Conservation (phyloP, 257 asterid species). For the Solanum ossicruentum region DNA sequence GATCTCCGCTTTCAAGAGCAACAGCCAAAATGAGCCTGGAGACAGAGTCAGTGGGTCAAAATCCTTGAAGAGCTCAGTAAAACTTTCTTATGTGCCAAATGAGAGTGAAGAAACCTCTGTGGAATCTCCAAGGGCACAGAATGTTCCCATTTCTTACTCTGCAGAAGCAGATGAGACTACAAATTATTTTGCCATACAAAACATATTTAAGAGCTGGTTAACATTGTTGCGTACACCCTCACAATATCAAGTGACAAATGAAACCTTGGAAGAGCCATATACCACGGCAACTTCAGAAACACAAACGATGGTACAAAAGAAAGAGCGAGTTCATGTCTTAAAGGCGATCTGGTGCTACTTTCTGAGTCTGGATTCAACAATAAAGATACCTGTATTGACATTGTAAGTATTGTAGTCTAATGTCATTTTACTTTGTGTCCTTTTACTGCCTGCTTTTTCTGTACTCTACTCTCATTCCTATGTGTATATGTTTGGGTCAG, state of each 20-base stretch:
- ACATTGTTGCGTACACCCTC: conserved; percentile 42
- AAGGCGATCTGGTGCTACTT: conserved; percentile 49
- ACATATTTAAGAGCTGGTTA: conserved; percentile 68
- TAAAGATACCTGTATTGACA: conserved; percentile 57
- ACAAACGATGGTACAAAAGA: conserved; percentile 18
- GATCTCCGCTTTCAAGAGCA: conserved; percentile 73
- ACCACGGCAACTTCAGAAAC: conserved; percentile 26
- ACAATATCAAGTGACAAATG: conserved; percentile 21
- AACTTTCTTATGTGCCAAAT: conserved; percentile 55
- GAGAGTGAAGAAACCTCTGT: conserved; percentile 46
- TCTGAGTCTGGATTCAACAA: conserved; percentile 51
- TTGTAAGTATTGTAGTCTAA: conserved; percentile 43
- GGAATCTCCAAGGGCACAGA: conserved; percentile 45
- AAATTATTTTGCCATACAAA: conserved; percentile 52
- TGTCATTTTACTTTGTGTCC: background rate
- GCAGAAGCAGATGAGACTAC: conserved; percentile 28
- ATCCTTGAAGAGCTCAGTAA: conserved; percentile 39
- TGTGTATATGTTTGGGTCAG: background rate
- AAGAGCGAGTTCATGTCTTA: conserved; percentile 20
- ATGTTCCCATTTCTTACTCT: conserved; percentile 44
- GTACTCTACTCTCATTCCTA: background rate
- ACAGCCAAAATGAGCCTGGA: conserved; percentile 43
- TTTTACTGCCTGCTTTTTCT: background rate
- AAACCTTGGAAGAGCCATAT: conserved; percentile 33
- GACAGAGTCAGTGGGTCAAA: conserved; percentile 52